A percentile compares a stretch with the other conserved stretches of the same genome.
phyloP scores from a whole-genome alignment of 768 basidiomycete species.

The Exidia glandulosa region DNA sequence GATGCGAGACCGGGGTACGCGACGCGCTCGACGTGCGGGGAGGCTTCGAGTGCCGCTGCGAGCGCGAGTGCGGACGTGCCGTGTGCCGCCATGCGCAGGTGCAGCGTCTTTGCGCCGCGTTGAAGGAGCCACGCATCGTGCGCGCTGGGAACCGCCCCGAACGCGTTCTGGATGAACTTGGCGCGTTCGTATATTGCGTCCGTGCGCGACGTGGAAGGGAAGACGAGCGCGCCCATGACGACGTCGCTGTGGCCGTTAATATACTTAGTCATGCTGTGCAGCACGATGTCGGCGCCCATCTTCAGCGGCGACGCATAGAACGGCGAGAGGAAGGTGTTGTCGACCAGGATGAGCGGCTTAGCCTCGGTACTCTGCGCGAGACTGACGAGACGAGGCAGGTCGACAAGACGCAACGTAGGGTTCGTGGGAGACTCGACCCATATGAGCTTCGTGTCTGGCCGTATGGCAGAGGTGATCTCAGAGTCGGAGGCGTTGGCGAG shows the following conservation, averaged over 20 bases:
- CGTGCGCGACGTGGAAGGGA: conserved; percentile 36
- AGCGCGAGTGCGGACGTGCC: conserved; percentile 73
- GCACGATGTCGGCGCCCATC: conserved; percentile 63
- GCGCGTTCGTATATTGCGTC: conserved; percentile 40
- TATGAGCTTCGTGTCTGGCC: conserved; percentile 75
- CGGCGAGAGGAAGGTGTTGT: conserved; percentile 91
- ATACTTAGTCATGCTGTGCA: conserved; percentile 84
- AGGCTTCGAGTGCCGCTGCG: conserved; percentile 46
- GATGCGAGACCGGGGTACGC: conserved; percentile 74
- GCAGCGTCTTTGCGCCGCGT: conserved; percentile 84
- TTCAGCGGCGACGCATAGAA: conserved; percentile 84
- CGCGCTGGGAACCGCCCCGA: conserved; percentile 73
- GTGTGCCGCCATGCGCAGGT: conserved; percentile 78
- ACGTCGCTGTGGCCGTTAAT: conserved; percentile 92
- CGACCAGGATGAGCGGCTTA: conserved; percentile 71
- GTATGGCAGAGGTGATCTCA: conserved; percentile 51
- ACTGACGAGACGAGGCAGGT: conserved; percentile 56
- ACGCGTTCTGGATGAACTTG: conserved; percentile 83
- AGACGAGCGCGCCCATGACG: conserved; percentile 75
- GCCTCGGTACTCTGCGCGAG: conserved; percentile 18
- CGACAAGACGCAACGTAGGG: conserved; percentile 80
- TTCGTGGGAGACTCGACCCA: conserved; percentile 97
- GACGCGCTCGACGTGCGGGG: conserved; percentile 61
- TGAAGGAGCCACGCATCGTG: conserved; percentile 87
- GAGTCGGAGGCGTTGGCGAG: conserved; percentile 60